Conservation (phyloP, 805 yeast species). For the Hanseniaspora taiwanica region DNA sequence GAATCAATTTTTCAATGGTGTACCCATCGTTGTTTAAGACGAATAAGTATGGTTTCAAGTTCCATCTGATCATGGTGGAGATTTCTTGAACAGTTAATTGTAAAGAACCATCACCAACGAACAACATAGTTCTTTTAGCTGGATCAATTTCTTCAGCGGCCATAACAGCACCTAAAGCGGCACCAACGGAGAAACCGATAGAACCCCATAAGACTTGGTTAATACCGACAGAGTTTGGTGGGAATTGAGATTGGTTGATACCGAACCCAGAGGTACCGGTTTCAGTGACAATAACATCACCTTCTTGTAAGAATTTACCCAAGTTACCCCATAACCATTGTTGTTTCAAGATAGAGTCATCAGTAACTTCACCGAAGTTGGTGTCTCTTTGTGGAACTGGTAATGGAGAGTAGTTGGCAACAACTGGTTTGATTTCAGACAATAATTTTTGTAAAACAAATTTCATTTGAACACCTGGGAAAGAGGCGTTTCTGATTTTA, state of each 20-base stretch:
- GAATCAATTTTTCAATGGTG: conserved; percentile 63
- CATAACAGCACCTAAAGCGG: conserved; percentile 53
- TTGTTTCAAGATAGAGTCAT: conserved; percentile 38
- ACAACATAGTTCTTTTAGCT: conserved; percentile 46
- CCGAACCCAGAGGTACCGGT: conserved; percentile 71
- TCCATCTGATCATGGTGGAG: conserved; percentile 56
- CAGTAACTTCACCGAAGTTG: conserved; percentile 31
- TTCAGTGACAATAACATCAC: conserved; percentile 56
- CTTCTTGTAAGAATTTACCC: conserved; percentile 48
- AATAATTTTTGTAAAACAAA: conserved; percentile 34
- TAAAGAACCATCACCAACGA: conserved; percentile 66
- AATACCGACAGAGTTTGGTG: conserved; percentile 47
- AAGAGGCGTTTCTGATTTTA: conserved; percentile 55
- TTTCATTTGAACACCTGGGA: conserved; percentile 65
- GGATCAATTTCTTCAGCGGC: conserved; percentile 55
- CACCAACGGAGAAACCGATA: conserved; percentile 59
- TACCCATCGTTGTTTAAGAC: conserved; percentile 62
- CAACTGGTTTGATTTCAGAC: conserved; percentile 25
- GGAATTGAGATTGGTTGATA: conserved; percentile 52
- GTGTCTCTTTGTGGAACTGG: conserved; percentile 40
- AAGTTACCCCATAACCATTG: conserved; percentile 59
- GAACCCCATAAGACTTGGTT: conserved; percentile 72
- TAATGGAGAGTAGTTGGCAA: conserved; percentile 33
- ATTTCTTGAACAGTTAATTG: conserved; percentile 66
- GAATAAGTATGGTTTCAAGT: conserved; percentile 52